A percentile compares a stretch with the other conserved stretches of the same genome.
phyloP scores from a whole-genome alignment of 805 yeast genomes.

The Metschnikowia amazonensis region DNA sequence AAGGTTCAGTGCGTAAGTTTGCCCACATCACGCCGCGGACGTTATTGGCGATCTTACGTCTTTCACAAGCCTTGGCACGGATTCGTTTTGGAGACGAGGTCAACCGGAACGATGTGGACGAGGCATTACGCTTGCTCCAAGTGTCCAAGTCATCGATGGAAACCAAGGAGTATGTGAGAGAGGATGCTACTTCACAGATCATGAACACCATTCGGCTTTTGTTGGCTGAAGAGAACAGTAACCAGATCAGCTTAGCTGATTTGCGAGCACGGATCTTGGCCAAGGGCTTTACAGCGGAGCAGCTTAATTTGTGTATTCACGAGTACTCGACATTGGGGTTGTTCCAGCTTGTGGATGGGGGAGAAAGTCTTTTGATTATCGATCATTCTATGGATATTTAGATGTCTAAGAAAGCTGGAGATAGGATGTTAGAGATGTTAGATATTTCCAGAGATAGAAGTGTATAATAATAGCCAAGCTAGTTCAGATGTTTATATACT shows the following conservation, averaged over 20 bases:
- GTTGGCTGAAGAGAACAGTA: constrained; percentile 41
- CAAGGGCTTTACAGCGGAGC: constrained; percentile 79
- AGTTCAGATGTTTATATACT: too few relatives aligned
- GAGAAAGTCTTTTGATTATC: constrained; percentile 55
- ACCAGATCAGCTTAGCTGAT: constrained; percentile 32
- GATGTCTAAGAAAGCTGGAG: too few relatives aligned
- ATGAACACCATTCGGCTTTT: constrained; percentile 43
- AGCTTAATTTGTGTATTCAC: constrained; percentile 67
- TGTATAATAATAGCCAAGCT: too few relatives aligned
- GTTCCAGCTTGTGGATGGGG: constrained; percentile 74
- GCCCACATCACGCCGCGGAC: constrained; percentile 96
- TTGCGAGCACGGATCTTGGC: constrained; percentile 65
- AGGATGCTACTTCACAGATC: constrained; percentile 60
- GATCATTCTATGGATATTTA: constrained; percentile 30
- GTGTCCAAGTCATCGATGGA: constrained; percentile 84
- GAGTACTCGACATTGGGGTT: constrained; percentile 71
- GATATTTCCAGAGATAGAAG: too few relatives aligned
- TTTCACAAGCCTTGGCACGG: constrained; percentile 93
- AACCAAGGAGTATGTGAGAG: constrained; percentile 47
- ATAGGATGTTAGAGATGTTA: too few relatives aligned
- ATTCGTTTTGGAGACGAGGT: constrained; percentile 76
- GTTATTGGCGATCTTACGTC: constrained; percentile 80
- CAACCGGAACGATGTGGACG: constrained; percentile 81
- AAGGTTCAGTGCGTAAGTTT: constrained; percentile 72
- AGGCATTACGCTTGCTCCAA: constrained; percentile 80